Conservation (phyloP, 192 early-diverging fungal species). For the Podochytrium sp. region DNA sequence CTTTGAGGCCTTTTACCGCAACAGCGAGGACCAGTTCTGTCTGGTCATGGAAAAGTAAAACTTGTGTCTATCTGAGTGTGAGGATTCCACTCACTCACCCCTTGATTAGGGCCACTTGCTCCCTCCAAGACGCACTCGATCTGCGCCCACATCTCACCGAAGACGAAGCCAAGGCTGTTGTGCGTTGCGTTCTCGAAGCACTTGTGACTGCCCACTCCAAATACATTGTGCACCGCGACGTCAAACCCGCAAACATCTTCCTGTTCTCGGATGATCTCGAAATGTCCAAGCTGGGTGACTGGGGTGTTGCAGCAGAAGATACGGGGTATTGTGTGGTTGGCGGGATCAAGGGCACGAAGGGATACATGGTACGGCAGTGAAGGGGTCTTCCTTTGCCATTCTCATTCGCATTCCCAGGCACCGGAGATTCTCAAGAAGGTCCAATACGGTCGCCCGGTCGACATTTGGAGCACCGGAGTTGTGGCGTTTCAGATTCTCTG, state of each 20-base stretch:
- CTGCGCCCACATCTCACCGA: conserved; percentile 9
- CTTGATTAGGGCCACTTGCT: conserved; percentile 9
- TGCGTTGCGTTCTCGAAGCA: conserved; percentile 26
- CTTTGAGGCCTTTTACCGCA: conserved; percentile 15
- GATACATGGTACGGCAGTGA: neutral
- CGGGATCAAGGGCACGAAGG: conserved; percentile 20
- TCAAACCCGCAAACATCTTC: conserved; percentile 28
- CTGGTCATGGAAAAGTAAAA: conserved; percentile 18
- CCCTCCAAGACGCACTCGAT: conserved; percentile 6
- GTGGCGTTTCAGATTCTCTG: conserved; percentile 28
- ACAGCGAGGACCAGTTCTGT: conserved; percentile 15
- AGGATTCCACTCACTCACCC: neutral
- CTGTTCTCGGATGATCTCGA: conserved; percentile 21
- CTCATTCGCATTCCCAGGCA: conserved; percentile 9
- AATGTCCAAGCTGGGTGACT: conserved; percentile 25
- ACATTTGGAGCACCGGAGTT: conserved; percentile 34
- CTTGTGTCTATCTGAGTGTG: neutral
- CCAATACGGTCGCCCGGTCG: conserved; percentile 34
- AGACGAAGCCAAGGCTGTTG: conserved; percentile 6
- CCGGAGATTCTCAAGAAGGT: conserved; percentile 37
- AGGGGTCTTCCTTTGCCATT: neutral
- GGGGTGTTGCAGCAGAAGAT: conserved; percentile 24
- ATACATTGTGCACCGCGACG: conserved; percentile 25
- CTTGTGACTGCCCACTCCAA: conserved; percentile 19
- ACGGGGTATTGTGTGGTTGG: conserved; percentile 10